Evolutionary conservation across 352 stramenopile genomes (phyloP), one percentile per base, ranked within the genome.

Genomic region (Phytopythium helicoides): DNA sequence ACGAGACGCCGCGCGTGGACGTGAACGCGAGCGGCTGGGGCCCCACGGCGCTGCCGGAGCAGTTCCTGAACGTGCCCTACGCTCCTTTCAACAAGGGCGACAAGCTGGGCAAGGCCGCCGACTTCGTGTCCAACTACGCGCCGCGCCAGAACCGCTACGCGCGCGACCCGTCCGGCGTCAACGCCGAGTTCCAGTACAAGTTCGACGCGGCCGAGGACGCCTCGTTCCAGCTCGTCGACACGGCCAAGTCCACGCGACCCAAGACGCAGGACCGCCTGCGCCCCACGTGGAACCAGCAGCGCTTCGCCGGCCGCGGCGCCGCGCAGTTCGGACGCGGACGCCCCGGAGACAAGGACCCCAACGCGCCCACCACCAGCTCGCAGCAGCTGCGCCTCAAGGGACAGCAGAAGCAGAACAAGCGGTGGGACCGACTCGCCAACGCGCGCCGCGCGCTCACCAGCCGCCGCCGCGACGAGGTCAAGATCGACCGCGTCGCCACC

Each of bases 11-110:
- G 21, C 59, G 66, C 21, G 86, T 96, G 47, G 82, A 92, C 65
- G 74, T 92, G 64, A 96, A 96, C 64, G 58, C 65, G 36, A 72
- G 62, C 28, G 86, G 87, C 36, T 96, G 88, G 88, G 88, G 88
- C 42, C 88, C 88, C 9, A 96, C 85, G 41, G 59, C 64, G 22
- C 81, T 96, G 19, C 88, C 88, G 18, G 72, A 94, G 69, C 83
- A 95, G 68, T 98, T 98, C 78, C 68, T 89, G 21, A 84, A 95
- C 58, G 73, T 99, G 25, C 96, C 96, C 8, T 99, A 98, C 64
- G 87, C 92, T 36, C 93, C 94, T 3, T 99, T 99, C 68, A 96
- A 96, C 57, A 97, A 97, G 61, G 91, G 83, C 34, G 95, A 99
- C 79, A 95, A 96, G 60, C 73, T 98, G 10, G 94, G 94, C 22